Evolutionary conservation across 2,329 filamentous ascomycete genomes (phyloP).

Genomic region (Blumeriella jaapii): DNA sequence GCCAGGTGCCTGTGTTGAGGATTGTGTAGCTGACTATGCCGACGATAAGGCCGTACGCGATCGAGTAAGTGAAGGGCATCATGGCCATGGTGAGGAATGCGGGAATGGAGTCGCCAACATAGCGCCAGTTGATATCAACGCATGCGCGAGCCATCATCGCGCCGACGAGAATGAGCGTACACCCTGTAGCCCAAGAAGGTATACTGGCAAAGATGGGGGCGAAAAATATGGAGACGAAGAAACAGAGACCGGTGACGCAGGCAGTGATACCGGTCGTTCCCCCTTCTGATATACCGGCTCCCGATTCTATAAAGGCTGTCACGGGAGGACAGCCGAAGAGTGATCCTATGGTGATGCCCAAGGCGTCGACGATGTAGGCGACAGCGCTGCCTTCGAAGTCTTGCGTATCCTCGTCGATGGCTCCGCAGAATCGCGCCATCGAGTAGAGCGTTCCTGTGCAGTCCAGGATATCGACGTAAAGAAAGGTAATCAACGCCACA

Average conservation of each 20-base stretch:
- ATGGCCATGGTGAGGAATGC: constrained; percentile 74
- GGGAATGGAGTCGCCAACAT: constrained; percentile 72
- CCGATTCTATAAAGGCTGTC: constrained; percentile 81
- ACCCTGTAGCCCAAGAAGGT: constrained; percentile 80
- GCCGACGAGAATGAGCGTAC: constrained; percentile 79
- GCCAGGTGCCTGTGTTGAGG: constrained; percentile 61
- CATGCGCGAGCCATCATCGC: constrained; percentile 73
- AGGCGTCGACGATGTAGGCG: constrained; percentile 74
- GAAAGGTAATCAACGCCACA: constrained; percentile 74
- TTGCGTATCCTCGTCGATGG: constrained; percentile 70
- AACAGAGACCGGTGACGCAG: constrained; percentile 67
- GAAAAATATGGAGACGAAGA: constrained; percentile 82
- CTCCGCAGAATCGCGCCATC: constrained; percentile 74
- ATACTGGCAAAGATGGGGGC: constrained; percentile 85
- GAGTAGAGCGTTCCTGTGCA: constrained; percentile 79
- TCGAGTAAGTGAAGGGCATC: constrained; percentile 87
- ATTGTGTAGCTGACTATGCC: constrained; percentile 67
- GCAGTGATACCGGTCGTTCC: constrained; percentile 77
- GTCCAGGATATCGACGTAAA: constrained; percentile 85
- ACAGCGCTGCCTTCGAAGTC: constrained; percentile 80
- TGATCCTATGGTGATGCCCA: constrained; percentile 69
- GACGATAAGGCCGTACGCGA: constrained; percentile 73
- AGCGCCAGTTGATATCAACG: constrained; percentile 79
- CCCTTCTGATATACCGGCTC: constrained; percentile 79
- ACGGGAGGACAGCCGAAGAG: constrained; percentile 70